A percentile compares a stretch with the other conserved stretches of the same genome.
These are phyloP conservation scores for Catharanthus roseus DNA, from an alignment of 257 asterid genomes.

Conservation along the genomic window DNA sequence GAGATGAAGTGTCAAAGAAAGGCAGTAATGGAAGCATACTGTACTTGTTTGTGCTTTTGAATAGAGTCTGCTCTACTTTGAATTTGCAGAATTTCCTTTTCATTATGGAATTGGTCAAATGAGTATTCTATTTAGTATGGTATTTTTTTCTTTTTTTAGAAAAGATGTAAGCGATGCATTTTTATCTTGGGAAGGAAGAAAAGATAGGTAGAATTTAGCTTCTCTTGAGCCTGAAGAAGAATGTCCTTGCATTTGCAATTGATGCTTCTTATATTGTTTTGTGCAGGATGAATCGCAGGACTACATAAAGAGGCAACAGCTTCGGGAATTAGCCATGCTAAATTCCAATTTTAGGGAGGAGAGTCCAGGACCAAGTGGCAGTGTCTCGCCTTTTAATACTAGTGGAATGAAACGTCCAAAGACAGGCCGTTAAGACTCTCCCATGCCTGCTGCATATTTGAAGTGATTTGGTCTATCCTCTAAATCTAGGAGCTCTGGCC, in stretches of 20 bases:
- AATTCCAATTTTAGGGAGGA: conserved; percentile 93
- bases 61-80: neutral
- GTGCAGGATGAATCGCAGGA: conserved; percentile 93
- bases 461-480: conserved; percentile 18
- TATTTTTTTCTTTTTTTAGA: too few relatives aligned
- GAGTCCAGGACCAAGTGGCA: conserved; percentile 97
- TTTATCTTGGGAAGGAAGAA: neutral
- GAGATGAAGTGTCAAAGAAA: neutral
- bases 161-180: neutral
- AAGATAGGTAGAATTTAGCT: neutral
- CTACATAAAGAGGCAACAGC: conserved; percentile 84
- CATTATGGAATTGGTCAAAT: neutral
- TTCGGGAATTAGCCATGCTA: conserved; percentile 91
- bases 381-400: conserved; percentile 85
- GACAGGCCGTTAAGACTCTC: conserved; percentile 61
- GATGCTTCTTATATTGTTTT: conserved; percentile 5
- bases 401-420: conserved; percentile 96
- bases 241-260: neutral
- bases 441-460: neutral
- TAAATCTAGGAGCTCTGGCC: conserved; percentile 14
- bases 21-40: neutral
- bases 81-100: neutral
- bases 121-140: neutral
- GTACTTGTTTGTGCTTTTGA: neutral
- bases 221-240: neutral